A percentile compares a stretch with the other conserved stretches of the same genome.
Conservation (phyloP, 768 basidiomycete genomes). For the Trametes villosa region DNA sequence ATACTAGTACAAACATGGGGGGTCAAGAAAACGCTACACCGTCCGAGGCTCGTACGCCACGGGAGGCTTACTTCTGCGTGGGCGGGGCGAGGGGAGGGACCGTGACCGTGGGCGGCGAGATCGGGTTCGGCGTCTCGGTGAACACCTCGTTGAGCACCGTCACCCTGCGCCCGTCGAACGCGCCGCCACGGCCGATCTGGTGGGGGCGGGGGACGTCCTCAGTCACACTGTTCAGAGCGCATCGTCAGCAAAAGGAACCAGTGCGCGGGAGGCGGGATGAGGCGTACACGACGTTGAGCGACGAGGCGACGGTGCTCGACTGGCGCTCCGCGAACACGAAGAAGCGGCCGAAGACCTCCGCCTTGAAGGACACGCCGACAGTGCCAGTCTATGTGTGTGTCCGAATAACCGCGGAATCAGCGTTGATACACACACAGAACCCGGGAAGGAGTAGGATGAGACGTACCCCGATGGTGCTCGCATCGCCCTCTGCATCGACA, state of each 20-base stretch:
- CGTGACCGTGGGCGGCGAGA: conserved; percentile 1
- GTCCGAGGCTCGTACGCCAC: too few relatives aligned
- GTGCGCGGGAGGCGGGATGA: background rate
- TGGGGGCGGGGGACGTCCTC: conserved; percentile 17
- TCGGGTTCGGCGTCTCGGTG: conserved; percentile 14
- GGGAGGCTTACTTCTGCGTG: too few relatives aligned
- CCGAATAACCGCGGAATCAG: background rate
- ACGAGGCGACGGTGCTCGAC: conserved; percentile 31
- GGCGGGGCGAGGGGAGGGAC: too few relatives aligned
- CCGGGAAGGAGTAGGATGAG: background rate
- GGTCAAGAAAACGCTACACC: too few relatives aligned
- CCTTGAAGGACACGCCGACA: conserved; percentile 34
- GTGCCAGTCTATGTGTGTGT: conserved; percentile 28
- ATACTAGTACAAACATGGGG: too few relatives aligned
- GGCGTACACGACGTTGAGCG: conserved; percentile 34
- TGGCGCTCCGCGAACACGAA: conserved; percentile 27
- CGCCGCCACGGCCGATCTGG: conserved; percentile 17
- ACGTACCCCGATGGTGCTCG: conserved; percentile 14
- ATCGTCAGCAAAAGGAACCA: background rate
- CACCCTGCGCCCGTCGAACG: conserved; percentile 23
- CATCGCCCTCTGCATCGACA: conserved; percentile 29
- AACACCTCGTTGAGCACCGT: conserved; percentile 20
- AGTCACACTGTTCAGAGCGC: conserved; percentile 4
- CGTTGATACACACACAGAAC: too few relatives aligned
- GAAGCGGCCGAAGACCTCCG: conserved; percentile 26